Conservation (phyloP, 2,329 filamentous ascomycete species). For the Colletotrichum plurivorum region DNA sequence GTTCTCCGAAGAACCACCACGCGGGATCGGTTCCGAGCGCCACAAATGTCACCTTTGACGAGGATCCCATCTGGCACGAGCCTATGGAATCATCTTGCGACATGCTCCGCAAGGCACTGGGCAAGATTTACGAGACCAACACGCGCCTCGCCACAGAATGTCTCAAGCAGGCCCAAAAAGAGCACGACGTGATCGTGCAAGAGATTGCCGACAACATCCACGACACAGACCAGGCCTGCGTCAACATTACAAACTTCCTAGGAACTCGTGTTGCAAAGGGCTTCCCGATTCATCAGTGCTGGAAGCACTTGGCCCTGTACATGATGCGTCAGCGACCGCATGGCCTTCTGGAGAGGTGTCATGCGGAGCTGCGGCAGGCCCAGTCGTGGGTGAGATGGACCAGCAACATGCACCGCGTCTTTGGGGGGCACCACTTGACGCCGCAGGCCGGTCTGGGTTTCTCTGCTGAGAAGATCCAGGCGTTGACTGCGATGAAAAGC, state of each 20-base stretch:
- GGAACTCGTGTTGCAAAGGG: neutral
- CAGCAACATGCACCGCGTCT: neutral
- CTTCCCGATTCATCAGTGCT: neutral
- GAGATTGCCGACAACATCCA: neutral
- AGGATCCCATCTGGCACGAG: neutral
- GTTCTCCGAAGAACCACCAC: neutral
- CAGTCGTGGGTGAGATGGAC: neutral
- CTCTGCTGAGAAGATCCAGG: neutral
- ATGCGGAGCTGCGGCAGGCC: neutral
- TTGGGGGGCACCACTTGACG: neutral
- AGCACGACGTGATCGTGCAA: neutral
- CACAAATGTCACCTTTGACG: neutral
- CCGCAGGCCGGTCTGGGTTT: neutral
- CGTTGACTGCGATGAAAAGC: neutral
- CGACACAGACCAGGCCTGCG: conserved; percentile 8
- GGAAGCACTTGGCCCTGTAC: neutral
- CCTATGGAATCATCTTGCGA: neutral
- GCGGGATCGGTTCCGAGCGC: neutral
- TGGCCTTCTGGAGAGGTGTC: neutral
- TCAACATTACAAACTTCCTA: neutral
- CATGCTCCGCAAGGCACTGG: neutral
- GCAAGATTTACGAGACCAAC: neutral
- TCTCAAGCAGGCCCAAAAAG: conserved; percentile 1
- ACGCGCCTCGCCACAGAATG: neutral
- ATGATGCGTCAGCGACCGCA: neutral